A percentile compares a stretch with the other conserved stretches of the same genome.
phyloP scores from a whole-genome alignment of 2,329 filamentous ascomycete genomes.

The Ascochyta rabiei region DNA sequence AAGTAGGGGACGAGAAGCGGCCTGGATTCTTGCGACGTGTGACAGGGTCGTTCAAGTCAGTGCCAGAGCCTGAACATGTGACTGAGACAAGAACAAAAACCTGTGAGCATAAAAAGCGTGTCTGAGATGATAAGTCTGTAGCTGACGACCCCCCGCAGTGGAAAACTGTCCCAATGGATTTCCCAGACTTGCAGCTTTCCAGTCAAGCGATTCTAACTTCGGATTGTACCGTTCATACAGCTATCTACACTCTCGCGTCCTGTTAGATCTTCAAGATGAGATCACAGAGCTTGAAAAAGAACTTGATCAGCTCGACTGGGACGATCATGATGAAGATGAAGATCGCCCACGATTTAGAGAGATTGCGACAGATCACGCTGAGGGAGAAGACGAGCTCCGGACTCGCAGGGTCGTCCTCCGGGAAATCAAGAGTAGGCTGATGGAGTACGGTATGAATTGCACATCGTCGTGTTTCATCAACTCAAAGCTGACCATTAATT shows the following conservation, averaged over 20 bases:
- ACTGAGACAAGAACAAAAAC: conserved; percentile 42
- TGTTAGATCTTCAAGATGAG: conserved; percentile 49
- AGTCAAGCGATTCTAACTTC: conserved; percentile 49
- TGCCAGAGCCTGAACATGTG: conserved; percentile 38
- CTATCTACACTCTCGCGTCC: conserved; percentile 48
- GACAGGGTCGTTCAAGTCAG: conserved; percentile 37
- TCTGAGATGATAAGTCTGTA: not conserved
- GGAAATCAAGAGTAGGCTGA: conserved; percentile 41
- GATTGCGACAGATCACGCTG: conserved; percentile 6
- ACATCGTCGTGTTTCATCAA: not conserved
- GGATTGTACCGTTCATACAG: conserved; percentile 49
- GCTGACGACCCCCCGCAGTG: conserved; percentile 25
- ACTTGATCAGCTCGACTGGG: conserved; percentile 44
- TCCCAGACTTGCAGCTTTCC: conserved; percentile 48
- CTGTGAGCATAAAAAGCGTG: conserved; percentile 24
- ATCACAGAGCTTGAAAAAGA: conserved; percentile 46
- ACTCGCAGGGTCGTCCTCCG: conserved; percentile 36
- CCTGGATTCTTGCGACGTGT: conserved; percentile 36
- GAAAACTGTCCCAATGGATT: conserved; percentile 49
- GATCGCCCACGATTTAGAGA: not conserved
- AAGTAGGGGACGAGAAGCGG: conserved; percentile 28
- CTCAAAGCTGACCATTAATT: not conserved
- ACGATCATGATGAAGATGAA: conserved; percentile 34
- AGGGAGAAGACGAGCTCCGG: conserved; percentile 16
- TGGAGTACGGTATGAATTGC: conserved; percentile 42